Percentiles rank a stretch among this genome's conserved stretches.
Conservation (phyloP, 1,139 yeast genomes). For the Yamadazyma atlantica region DNA sequence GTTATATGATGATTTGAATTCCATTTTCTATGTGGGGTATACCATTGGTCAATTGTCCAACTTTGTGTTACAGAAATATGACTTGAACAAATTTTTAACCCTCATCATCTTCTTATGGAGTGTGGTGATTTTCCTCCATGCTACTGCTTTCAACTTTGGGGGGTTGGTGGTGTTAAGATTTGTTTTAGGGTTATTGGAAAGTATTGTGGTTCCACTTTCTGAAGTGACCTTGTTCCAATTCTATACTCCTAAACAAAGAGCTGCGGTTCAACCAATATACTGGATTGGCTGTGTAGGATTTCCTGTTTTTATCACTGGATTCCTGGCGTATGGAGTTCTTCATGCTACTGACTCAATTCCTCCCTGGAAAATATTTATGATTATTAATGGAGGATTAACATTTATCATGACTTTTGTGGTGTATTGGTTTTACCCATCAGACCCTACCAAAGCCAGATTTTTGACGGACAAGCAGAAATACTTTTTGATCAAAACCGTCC, state of each 20-base stretch:
- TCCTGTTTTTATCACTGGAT: constrained; percentile 44
- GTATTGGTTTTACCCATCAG: constrained; percentile 30
- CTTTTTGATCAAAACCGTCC: constrained; percentile 37
- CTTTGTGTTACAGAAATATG: constrained; percentile 9
- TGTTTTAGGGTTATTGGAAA: constrained; percentile 27
- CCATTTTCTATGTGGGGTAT: constrained; percentile 17
- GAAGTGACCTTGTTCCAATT: constrained; percentile 45
- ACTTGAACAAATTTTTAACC: constrained; percentile 12
- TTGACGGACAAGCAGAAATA: constrained; percentile 21
- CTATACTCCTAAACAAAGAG: constrained; percentile 39
- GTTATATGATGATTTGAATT: constrained; percentile 35
- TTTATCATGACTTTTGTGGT: constrained; percentile 28
- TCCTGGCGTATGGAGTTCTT: constrained; percentile 43
- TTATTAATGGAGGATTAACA: constrained; percentile 45
- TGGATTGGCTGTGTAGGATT: constrained; percentile 43
- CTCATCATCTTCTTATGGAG: constrained; percentile 16
- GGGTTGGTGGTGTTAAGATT: constrained; percentile 27
- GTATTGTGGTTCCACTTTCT: constrained; percentile 25
- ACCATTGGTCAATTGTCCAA: constrained; percentile 5
- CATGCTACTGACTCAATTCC: constrained; percentile 21
- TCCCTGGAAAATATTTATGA: constrained; percentile 31
- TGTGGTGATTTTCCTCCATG: constrained; percentile 13
- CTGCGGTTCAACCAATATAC: constrained; percentile 42
- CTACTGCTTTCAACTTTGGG: constrained; percentile 21
- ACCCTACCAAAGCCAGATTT: constrained; percentile 26